phyloP scores from a whole-genome alignment of 2,329 filamentous ascomycete genomes.

The Apiospora hydei region DNA sequence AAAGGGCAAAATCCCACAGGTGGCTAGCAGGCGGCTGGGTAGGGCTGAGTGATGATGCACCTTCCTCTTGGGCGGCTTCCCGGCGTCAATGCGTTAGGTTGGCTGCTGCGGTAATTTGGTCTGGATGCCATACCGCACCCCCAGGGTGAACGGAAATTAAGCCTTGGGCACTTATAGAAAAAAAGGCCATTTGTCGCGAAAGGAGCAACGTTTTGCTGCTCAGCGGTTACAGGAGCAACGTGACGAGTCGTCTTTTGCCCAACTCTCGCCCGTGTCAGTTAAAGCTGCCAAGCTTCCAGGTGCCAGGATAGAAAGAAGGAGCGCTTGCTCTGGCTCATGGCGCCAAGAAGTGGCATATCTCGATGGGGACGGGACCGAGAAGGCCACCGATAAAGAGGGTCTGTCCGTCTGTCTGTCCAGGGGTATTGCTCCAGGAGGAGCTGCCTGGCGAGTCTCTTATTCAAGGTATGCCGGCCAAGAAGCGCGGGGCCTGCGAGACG shows the following conservation, averaged over 20 bases:
- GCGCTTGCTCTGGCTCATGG: background rate
- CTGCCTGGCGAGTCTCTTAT: background rate
- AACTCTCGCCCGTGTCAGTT: background rate
- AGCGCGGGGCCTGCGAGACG: background rate
- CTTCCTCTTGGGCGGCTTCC: background rate
- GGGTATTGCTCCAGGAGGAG: background rate
- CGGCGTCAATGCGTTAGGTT: background rate
- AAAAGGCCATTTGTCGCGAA: background rate
- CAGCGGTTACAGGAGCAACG: background rate
- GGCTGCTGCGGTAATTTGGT: background rate
- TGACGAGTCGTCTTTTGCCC: background rate
- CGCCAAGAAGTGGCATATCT: background rate
- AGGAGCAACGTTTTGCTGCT: background rate
- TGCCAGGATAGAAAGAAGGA: background rate
- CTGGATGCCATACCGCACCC: background rate
- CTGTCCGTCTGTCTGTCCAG: background rate
- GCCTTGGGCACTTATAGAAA: background rate
- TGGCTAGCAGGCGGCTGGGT: background rate
- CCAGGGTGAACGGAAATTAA: background rate
- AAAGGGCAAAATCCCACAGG: constrained; percentile 14
- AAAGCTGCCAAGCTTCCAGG: background rate
- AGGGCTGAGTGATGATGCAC: constrained; percentile 12
- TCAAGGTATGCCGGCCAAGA: background rate
- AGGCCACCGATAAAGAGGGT: background rate
- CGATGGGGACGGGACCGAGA: background rate